Evolutionary conservation across 257 asterid species (phyloP), one percentile per base, ranked within the genome.

Genomic region (Ilex asprella): DNA sequence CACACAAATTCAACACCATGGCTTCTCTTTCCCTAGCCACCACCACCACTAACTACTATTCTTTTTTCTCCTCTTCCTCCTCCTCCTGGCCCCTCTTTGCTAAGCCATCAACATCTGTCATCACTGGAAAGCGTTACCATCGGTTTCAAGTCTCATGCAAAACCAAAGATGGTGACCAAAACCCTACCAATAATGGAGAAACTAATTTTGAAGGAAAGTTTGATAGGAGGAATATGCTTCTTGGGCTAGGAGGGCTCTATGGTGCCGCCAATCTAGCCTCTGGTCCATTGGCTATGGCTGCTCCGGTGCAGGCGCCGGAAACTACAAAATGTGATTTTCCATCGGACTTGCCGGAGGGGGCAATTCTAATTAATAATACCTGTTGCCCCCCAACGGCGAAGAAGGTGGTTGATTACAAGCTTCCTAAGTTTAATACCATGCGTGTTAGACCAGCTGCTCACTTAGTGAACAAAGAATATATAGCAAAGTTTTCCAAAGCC

Each of bases 161-260:
- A 49, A 49, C 16, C 54, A 7, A 6, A 49, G 54, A 49, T 12
- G 54, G 54, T 49, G 54, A 49, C 16, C 14, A 12, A 49, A n/a
- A 49, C 41, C 41, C 41, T 49, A 11, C 16, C 54, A 49, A 49
- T 11, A 49, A 6, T 49, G 54, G 54, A 4, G 54, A 49, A 11
- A 21, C 27, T 21, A 12, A 3, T 49, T 49, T 12, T 49, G 14
- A 11, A n/a, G 16, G 54, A 4, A 49, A 49, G 14, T 11, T 49
- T 49, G 54, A 49, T 15, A 49, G 54, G 16, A 49, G 54, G 16
- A 49, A 12, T 15, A 1, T 49, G 54, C 10, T 49, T 49, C 54
- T 49, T 49, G 54, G 54, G 54, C 16, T 49, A n/a, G 54, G 54
- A 49, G 54, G 54, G 16, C 54, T 49, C n/a, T 49, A 49, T 15